Evolutionary conservation across 306 rosid genomes (phyloP).

Genomic region (Dryas drummondii): DNA sequence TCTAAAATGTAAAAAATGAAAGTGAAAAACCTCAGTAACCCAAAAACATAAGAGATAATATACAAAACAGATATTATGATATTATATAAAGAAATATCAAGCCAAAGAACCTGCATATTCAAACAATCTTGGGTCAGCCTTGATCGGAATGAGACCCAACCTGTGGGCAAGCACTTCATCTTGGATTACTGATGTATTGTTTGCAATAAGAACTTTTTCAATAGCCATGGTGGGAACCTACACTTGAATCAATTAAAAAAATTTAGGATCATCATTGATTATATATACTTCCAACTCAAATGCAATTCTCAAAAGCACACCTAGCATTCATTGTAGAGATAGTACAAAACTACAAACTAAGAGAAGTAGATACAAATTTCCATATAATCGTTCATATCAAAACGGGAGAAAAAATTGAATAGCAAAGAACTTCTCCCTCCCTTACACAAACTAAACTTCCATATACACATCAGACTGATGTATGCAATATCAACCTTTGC

Average conservation of each 20-base stretch:
- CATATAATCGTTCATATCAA: not conserved
- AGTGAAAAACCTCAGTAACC: conserved; percentile 3
- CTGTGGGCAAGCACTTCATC: conserved; percentile 98
- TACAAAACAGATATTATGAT: not conserved
- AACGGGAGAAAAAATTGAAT: not conserved
- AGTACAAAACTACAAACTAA: not conserved
- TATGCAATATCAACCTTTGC: not conserved
- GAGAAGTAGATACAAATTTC: not conserved
- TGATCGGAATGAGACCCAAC: conserved; percentile 87
- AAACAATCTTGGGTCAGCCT: conserved; percentile 84
- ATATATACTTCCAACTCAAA: not conserved
- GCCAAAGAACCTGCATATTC: conserved; percentile 69
- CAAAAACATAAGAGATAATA: not conserved
- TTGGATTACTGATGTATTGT: conserved; percentile 80
- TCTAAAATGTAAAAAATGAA: conserved; percentile 31
- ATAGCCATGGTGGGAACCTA: conserved; percentile 99
- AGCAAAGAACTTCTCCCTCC: not conserved
- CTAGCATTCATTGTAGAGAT: not conserved
- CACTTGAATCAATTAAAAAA: not conserved
- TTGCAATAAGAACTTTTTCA: conserved; percentile 82
- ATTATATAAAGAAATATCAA: not conserved
- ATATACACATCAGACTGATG: not conserved
- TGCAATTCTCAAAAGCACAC: not conserved
- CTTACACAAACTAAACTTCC: not conserved
- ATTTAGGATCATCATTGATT: not conserved